Evolutionary conservation across 495 filamentous ascomycete species (phyloP), one percentile per base, ranked within the genome.

Genomic region (Cetradonia linearis): DNA sequence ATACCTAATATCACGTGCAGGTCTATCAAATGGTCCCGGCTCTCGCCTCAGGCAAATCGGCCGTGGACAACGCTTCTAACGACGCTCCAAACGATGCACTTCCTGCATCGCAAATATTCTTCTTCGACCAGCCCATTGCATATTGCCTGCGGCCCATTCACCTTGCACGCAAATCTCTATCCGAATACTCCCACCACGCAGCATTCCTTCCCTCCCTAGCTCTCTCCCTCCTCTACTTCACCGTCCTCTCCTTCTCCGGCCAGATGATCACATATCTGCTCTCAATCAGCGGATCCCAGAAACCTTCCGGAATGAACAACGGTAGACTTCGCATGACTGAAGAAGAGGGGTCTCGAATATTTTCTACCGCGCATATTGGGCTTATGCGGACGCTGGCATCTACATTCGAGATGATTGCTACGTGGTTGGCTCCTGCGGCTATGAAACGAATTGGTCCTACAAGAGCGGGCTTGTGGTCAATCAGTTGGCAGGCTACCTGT

Each of bases 401-500:
- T 14, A 44, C 42, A 1, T 34, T 66, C 13, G 66, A 68, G 14
- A 31, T 68, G 13, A 52, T 55, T 4, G 64, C 63, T 14, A 68
- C 66, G 9, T 68, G 63, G 63, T 30, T 63, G 10, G 63, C 63
- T 1, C 66, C 66, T 27, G 37, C 59, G 11, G 34, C 83, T 6
- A 85, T 82, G 76, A 63, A 65, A 3, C 68, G 70, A 6, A 80
- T 87, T 38, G 84, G 85, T 0, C 69, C 76, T 9, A 74, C 82
- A 5, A 67, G 86, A 2, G 76, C 77, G 0, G 85, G 84, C 1
- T 67, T 86, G 8, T 87, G 85, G 86, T 81, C 78, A 53, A 58
- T 82, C 5, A 80, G 75, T 56, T 87, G 82, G 81, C 84, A 87
- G 60, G 71, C 83, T 37, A 60, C 67, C 10, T 81, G 74, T 58